Conservation (phyloP, 2,329 filamentous ascomycete genomes). For the Fusarium decemcellulare region DNA sequence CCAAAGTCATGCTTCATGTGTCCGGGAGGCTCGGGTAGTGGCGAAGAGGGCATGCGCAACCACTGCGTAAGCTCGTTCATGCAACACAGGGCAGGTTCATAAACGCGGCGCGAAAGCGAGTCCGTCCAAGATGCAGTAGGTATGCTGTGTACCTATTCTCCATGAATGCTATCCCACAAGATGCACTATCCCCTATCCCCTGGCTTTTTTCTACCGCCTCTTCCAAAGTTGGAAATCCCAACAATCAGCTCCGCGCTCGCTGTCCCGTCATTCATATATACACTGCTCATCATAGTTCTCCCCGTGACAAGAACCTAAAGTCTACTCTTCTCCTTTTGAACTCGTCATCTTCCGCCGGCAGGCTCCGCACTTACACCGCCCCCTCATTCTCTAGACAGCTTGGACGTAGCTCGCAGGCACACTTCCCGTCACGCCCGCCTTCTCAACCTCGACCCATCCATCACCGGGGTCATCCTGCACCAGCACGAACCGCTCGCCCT, state of each 20-base stretch:
- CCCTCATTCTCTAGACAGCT: slow-evolving; percentile 67
- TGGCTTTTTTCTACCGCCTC: slow-evolving; percentile 18
- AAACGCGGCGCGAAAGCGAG: slow-evolving; percentile 10
- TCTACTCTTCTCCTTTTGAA: slow-evolving; percentile 7
- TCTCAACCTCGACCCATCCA: slow-evolving; percentile 97
- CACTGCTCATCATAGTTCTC: slow-evolving; percentile 3
- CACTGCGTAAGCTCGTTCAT: slow-evolving; percentile 27
- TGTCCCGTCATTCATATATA: slow-evolving; percentile 30
- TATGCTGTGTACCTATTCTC: slow-evolving; percentile 27
- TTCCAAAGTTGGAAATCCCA: slow-evolving; percentile 5
- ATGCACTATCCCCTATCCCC: slow-evolving; percentile 26
- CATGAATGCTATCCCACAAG: slow-evolving; percentile 29
- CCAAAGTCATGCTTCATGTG: background rate
- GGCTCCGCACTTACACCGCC: slow-evolving; percentile 24
- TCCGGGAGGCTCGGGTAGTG: slow-evolving; percentile 36
- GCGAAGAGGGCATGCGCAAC: slow-evolving; percentile 21
- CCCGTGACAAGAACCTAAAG: background rate
- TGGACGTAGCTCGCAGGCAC: slow-evolving; percentile 96
- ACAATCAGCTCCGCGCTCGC: slow-evolving; percentile 18
- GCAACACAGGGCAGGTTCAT: background rate
- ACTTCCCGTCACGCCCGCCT: slow-evolving; percentile 86
- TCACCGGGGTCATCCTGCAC: slow-evolving; percentile 91
- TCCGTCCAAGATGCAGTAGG: slow-evolving; percentile 8
- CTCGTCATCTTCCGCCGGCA: slow-evolving; percentile 11
- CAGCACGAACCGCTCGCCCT: slow-evolving; percentile 93